Percentiles rank a stretch among this genome's conserved stretches.
These are phyloP conservation scores for Saccharomyces kudriavzevii DNA, from an alignment of 805 yeast genomes.

Conservation along the genomic window DNA sequence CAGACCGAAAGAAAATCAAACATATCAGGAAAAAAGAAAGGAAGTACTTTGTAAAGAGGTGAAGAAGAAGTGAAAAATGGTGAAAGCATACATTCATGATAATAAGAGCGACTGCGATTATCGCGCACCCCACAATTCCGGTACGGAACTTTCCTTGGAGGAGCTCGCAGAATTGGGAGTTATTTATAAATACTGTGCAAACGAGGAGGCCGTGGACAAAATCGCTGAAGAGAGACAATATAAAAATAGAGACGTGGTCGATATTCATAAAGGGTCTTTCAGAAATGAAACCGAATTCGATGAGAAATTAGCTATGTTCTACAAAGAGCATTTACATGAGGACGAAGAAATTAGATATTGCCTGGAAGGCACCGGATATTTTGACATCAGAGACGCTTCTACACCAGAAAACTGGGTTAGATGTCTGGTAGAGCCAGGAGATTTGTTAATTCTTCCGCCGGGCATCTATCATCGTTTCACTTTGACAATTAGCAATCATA, in stretches of 20 bases:
- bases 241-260: slow-evolving; percentile 69
- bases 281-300: slow-evolving; percentile 52
- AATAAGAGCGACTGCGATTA: slow-evolving; percentile 47
- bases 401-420: slow-evolving; percentile 64
- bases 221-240: slow-evolving; percentile 66
- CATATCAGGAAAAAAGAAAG: not conserved
- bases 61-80: slow-evolving; percentile 30
- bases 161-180: slow-evolving; percentile 59
- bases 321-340: slow-evolving; percentile 84
- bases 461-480: slow-evolving; percentile 95
- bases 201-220: slow-evolving; percentile 47
- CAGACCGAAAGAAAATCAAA: not conserved
- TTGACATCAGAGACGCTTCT: slow-evolving; percentile 64
- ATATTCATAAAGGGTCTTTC: slow-evolving; percentile 51
- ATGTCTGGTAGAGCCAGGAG: slow-evolving; percentile 52
- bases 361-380: slow-evolving; percentile 82
- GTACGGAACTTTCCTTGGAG: slow-evolving; percentile 43
- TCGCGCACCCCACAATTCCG: slow-evolving; percentile 67
- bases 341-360: slow-evolving; percentile 94
- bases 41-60: slow-evolving; percentile 21
- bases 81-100: slow-evolving; percentile 61
- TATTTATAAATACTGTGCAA: slow-evolving; percentile 45
- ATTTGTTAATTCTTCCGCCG: slow-evolving; percentile 69
- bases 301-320: slow-evolving; percentile 60
- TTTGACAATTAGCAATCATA: slow-evolving; percentile 50